A percentile compares a stretch with the other conserved stretches of the same genome.
phyloP scores from a whole-genome alignment of 805 yeast species.

The Candida loeiensis region DNA sequence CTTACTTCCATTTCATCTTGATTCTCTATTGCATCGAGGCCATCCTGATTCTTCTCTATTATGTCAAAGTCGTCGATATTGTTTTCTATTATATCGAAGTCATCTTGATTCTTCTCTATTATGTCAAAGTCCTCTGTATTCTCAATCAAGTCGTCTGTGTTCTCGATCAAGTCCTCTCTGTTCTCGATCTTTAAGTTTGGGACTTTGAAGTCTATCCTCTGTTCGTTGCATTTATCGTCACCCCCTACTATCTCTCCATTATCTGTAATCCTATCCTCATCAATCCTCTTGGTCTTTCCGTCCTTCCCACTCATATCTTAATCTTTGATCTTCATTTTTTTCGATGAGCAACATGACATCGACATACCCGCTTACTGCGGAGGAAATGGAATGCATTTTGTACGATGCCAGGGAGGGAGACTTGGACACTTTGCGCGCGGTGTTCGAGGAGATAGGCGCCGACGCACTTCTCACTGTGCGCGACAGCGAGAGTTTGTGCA shows the following conservation, averaged over 20 bases:
- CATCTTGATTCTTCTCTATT: not conserved
- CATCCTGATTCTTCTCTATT: not conserved
- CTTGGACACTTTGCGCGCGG: slow-evolving; percentile 64
- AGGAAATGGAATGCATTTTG: slow-evolving; percentile 78
- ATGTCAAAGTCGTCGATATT: not conserved
- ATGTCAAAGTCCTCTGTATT: not conserved
- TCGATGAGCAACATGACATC: slow-evolving; percentile 7
- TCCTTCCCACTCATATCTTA: not conserved
- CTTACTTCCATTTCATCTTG: not conserved
- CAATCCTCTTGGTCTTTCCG: not conserved
- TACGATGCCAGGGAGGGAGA: slow-evolving; percentile 89
- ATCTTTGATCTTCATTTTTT: not conserved
- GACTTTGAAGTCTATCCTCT: not conserved
- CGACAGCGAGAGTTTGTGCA: slow-evolving; percentile 63
- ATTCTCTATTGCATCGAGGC: not conserved
- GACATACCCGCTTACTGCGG: slow-evolving; percentile 46
- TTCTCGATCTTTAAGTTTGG: not conserved
- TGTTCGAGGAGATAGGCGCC: slow-evolving; percentile 58
- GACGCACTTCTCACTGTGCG: slow-evolving; percentile 41
- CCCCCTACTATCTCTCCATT: not conserved
- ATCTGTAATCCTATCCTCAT: not conserved
- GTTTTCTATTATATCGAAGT: not conserved
- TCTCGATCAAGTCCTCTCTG: not conserved
- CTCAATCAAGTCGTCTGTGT: not conserved
- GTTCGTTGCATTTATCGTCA: not conserved